phyloP scores from a whole-genome alignment of 352 stramenopile species.

The Phytopythium mirpurense region DNA sequence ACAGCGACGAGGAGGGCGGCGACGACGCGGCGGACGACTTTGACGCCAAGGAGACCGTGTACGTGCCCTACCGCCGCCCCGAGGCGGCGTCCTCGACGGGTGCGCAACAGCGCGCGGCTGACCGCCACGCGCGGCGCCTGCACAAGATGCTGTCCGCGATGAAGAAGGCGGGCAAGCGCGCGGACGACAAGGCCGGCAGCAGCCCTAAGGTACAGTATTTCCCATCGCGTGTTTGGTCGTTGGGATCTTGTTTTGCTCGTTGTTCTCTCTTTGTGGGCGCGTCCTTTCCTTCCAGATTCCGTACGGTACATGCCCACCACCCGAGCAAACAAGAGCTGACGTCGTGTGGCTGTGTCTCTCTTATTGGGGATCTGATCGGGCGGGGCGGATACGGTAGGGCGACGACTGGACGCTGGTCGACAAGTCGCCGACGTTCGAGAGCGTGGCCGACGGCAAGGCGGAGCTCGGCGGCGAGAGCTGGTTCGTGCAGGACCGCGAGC shows the following conservation, averaged over 20 bases:
- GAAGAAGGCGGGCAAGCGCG: slow-evolving; percentile 22
- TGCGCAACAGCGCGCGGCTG: slow-evolving; percentile 15
- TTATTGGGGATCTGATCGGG: slow-evolving; percentile 3
- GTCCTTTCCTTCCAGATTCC: slow-evolving; percentile 7
- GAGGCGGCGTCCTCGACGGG: slow-evolving; percentile 6
- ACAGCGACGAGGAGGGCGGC: slow-evolving; percentile 38
- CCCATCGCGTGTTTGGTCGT: not conserved
- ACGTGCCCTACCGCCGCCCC: slow-evolving; percentile 42
- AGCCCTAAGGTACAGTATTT: slow-evolving; percentile 39
- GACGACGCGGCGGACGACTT: slow-evolving; percentile 22
- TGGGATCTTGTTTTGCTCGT: not conserved
- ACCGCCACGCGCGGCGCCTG: slow-evolving; percentile 12
- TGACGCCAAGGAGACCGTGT: slow-evolving; percentile 44
- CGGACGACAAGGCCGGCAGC: slow-evolving; percentile 22
- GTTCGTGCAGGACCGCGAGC: slow-evolving; percentile 38
- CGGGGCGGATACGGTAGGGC: slow-evolving; percentile 20
- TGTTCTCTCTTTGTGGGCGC: not conserved
- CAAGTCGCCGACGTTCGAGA: slow-evolving; percentile 74
- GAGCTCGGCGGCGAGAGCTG: slow-evolving; percentile 50
- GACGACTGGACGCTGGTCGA: slow-evolving; percentile 77
- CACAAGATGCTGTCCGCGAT: slow-evolving; percentile 5
- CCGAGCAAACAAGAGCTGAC: not conserved
- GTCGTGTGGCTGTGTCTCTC: not conserved
- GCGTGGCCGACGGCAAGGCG: slow-evolving; percentile 29
- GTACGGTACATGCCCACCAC: not conserved